These are phyloP conservation scores for Diaporthe vaccinii DNA, from an alignment of 2,329 filamentous ascomycete species.

Conservation along the genomic window DNA sequence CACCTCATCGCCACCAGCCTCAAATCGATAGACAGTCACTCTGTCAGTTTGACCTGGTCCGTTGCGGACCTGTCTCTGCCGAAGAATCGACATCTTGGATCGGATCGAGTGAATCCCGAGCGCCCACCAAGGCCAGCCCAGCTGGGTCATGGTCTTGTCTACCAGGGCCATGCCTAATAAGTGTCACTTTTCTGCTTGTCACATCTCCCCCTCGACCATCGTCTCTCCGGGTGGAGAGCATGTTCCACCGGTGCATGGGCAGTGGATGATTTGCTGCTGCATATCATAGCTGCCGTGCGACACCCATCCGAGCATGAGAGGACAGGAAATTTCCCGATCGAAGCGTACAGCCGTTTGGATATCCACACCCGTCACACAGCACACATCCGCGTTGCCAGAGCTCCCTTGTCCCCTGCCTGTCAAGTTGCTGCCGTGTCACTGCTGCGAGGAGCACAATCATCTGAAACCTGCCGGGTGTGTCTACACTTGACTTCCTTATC, in stretches of 20 bases:
- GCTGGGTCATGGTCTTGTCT: neutral
- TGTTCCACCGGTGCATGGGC: slow-evolving; percentile 39
- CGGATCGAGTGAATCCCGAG: neutral
- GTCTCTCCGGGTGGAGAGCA: slow-evolving; percentile 26
- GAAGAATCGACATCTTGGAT: neutral
- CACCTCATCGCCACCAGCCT: slow-evolving; percentile 1
- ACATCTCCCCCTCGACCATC: slow-evolving; percentile 24
- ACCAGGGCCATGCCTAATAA: slow-evolving; percentile 1
- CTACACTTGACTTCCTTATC: slow-evolving; percentile 32
- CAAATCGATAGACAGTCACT: neutral
- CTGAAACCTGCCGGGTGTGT: slow-evolving; percentile 48
- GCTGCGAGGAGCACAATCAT: slow-evolving; percentile 47
- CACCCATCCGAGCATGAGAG: slow-evolving; percentile 49
- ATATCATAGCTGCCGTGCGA: slow-evolving; percentile 47
- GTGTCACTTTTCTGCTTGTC: slow-evolving; percentile 19
- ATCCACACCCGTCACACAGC: slow-evolving; percentile 46
- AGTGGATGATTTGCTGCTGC: slow-evolving; percentile 47
- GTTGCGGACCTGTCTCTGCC: neutral
- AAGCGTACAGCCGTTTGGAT: slow-evolving; percentile 51
- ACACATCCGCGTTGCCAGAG: slow-evolving; percentile 37
- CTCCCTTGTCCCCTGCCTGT: slow-evolving; percentile 47
- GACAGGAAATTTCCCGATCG: slow-evolving; percentile 49
- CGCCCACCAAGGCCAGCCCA: slow-evolving; percentile 1
- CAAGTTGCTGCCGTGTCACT: slow-evolving; percentile 51
- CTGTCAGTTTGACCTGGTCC: neutral